Conservation (phyloP, 495 filamentous ascomycete genomes). For the Podospora conica region DNA sequence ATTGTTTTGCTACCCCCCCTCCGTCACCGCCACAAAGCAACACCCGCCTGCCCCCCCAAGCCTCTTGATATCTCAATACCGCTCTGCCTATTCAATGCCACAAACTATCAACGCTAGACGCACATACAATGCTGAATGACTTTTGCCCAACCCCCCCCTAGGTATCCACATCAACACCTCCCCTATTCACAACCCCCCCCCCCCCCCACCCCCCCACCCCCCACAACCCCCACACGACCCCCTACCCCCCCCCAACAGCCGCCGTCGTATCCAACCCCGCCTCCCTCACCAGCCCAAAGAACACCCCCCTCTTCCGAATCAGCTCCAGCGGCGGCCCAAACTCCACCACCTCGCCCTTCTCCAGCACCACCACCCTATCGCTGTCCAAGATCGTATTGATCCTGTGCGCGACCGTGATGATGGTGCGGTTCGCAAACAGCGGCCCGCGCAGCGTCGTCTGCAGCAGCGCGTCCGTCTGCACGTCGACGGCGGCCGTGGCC, state of each 20-base stretch:
- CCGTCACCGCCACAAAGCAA: too few relatives aligned
- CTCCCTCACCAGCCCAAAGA: slow-evolving; percentile 44
- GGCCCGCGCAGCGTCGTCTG: slow-evolving; percentile 57
- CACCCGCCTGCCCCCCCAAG: neutral
- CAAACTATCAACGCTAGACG: neutral
- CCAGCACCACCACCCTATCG: slow-evolving; percentile 84
- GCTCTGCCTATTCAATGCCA: neutral
- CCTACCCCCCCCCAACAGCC: too few relatives aligned
- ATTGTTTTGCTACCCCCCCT: too few relatives aligned
- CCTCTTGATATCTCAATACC: neutral
- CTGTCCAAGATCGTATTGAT: slow-evolving; percentile 96
- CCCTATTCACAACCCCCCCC: neutral
- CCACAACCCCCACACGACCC: slow-evolving; percentile 11
- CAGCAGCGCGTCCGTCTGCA: slow-evolving; percentile 86
- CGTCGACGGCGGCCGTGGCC: slow-evolving; percentile 93
- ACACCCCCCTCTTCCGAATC: slow-evolving; percentile 37
- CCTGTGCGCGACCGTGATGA: slow-evolving; percentile 95
- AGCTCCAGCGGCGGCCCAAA: slow-evolving; percentile 42
- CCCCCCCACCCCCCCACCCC: neutral
- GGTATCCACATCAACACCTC: neutral
- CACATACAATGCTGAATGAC: neutral
- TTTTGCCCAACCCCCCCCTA: neutral
- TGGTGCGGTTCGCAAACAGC: slow-evolving; percentile 81
- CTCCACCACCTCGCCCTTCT: slow-evolving; percentile 48
- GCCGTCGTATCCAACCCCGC: slow-evolving; percentile 36